These are phyloP conservation scores for Suhomyces vadensis DNA, from an alignment of 805 yeast genomes.

Conservation along the genomic window DNA sequence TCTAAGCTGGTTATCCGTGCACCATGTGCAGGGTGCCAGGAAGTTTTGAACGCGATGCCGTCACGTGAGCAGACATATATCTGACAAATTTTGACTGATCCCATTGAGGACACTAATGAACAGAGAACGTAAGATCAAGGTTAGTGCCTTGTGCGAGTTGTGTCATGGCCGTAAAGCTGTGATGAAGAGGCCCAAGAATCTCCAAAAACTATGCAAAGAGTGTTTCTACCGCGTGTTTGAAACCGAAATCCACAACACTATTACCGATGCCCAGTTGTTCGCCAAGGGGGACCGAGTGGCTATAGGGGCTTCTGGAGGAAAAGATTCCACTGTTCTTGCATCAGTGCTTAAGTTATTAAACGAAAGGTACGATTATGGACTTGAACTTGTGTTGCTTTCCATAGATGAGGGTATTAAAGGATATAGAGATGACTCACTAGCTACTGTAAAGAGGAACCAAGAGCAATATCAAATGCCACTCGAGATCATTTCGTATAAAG, in stretches of 20 bases:
- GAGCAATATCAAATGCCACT: constrained; percentile 78
- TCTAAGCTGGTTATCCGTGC: no score
- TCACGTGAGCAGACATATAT: neutral
- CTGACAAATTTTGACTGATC: neutral
- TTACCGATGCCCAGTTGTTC: constrained; percentile 67
- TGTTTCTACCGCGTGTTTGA: constrained; percentile 92
- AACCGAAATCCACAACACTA: constrained; percentile 92
- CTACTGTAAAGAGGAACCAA: constrained; percentile 93
- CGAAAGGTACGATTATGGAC: constrained; percentile 84
- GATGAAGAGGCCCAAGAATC: constrained; percentile 87
- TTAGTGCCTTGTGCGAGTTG: constrained; percentile 67
- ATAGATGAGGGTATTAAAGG: constrained; percentile 98
- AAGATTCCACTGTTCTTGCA: constrained; percentile 95
- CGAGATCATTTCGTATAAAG: constrained; percentile 81
- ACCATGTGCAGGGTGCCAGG: neutral
- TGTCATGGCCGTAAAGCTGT: constrained; percentile 83
- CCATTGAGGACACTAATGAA: neutral
- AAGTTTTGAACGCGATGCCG: neutral
- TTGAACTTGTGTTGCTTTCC: constrained; percentile 78
- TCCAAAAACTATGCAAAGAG: constrained; percentile 83
- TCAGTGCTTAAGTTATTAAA: constrained; percentile 82
- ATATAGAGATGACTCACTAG: constrained; percentile 93
- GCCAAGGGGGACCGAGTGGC: constrained; percentile 84
- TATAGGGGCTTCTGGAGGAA: constrained; percentile 98
- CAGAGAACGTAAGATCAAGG: constrained; percentile 27